Evolutionary conservation across 148 eudicot species (phyloP), one percentile per base, ranked within the genome.

Genomic region (Amaranthus palmeri): DNA sequence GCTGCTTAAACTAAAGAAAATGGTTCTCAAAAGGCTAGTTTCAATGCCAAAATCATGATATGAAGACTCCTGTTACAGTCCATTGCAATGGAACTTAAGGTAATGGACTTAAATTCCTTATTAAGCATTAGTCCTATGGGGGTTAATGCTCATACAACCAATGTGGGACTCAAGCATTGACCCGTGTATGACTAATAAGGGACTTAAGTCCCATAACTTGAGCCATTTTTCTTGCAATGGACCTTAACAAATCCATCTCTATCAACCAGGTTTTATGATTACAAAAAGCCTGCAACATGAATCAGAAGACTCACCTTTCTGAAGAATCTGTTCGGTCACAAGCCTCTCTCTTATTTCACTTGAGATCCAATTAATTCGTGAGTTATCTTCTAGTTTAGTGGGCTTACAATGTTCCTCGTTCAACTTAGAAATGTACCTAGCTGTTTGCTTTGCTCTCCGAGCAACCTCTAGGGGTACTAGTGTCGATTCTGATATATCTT

Each of bases 281-380:
- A 67, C 14, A 11, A 63, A 44, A 10, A 54, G 14, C 10, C 3
- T 10, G 68, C 13, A 53, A 72, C 3, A 25, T 50, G 51, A 6
- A 72, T 69, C 70, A 74, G 63, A 69, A 57, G 18, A 55, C 78
- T 70, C 4, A 88, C 91, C 89, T 83, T 74, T 78, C 49, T 59
- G 78, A 17, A 74, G 62, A 46, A 72, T 77, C 57, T 74, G 74
- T 51, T 54, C 65, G 77, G 68, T 74, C 74, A 59, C 76, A 61
- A 67, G 71, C 15, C 52, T 51, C 18, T 60, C 81, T 47, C 56
- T 57, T 58, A 57, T 54, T 49, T 53, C 66, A 72, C 42, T 64
- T 57, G 77, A 72, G 67, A 68, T 71, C 57, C 76, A 62, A 58
- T 72, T 72, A 70, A 56, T 54, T 45, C 65, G 53, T 51, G 52